Percentiles rank a stretch among this genome's conserved stretches.
These are phyloP conservation scores for Hypholoma fasciculare DNA, from an alignment of 768 basidiomycete species.

Conservation along the genomic window DNA sequence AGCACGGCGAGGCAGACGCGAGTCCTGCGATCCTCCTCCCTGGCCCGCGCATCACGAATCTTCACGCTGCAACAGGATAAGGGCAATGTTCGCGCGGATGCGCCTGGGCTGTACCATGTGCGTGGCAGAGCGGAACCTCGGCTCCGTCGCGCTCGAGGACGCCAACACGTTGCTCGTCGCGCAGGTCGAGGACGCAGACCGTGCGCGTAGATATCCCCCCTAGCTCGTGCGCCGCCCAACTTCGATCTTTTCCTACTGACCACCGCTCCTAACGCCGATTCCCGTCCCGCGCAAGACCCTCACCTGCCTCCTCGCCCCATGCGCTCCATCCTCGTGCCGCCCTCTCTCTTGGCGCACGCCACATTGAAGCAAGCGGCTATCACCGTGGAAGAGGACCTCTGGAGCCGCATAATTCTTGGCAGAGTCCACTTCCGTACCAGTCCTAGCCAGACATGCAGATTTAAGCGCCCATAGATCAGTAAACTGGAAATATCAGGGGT, in stretches of 20 bases:
- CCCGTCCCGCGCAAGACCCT: constrained; percentile 31
- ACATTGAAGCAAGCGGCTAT: constrained; percentile 55
- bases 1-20: constrained; percentile 40
- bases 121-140: constrained; percentile 48
- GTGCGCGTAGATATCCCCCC: constrained; percentile 42
- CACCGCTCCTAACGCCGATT: constrained; percentile 42
- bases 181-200: constrained; percentile 45
- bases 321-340: constrained; percentile 20
- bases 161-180: constrained; percentile 26
- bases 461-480: too few species aligned
- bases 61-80: constrained; percentile 27
- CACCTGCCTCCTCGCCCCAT: constrained; percentile 29
- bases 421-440: too few species aligned
- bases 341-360: constrained; percentile 66
- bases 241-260: constrained; percentile 21
- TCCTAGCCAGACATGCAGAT: too few species aligned
- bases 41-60: constrained; percentile 33
- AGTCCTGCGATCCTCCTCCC: constrained; percentile 55
- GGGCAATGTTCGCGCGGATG: constrained; percentile 44
- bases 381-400: constrained; percentile 50
- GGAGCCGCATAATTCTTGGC: too few species aligned
- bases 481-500: too few species aligned
- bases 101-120: constrained; percentile 42
- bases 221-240: constrained; percentile 47
- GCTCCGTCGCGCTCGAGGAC: constrained; percentile 37